A percentile compares a stretch with the other conserved stretches of the same genome.
phyloP scores from a whole-genome alignment of 1,284 basidiomycete species.

The Neotropicomus parvogracilis region DNA sequence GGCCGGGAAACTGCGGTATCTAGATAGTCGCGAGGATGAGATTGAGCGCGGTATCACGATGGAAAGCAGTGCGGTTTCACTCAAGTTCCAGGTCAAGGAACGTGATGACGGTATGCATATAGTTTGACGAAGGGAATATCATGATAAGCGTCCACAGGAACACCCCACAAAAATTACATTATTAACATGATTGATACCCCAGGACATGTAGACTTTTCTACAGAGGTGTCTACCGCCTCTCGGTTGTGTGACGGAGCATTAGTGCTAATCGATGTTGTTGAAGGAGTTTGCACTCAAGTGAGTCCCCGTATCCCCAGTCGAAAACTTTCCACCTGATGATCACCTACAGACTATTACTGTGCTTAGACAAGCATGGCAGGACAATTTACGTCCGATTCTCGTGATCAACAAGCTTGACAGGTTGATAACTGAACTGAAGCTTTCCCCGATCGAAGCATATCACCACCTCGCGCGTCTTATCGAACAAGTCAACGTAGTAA shows the following conservation, averaged over 20 bases:
- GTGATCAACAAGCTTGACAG: constrained; percentile 99
- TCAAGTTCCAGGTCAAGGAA: constrained; percentile 77
- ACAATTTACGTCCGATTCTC: constrained; percentile 85
- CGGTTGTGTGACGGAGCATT: constrained; percentile 94
- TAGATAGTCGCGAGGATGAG: constrained; percentile 96
- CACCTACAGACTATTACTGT: constrained; percentile 83
- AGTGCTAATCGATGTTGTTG: constrained; percentile 96
- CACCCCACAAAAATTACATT: constrained; percentile 61
- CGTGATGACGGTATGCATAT: constrained; percentile 42
- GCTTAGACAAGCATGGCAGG: constrained; percentile 91
- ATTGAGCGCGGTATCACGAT: constrained; percentile 98
- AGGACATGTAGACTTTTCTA: constrained; percentile 98
- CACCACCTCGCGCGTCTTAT: constrained; percentile 91
- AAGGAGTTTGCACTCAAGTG: constrained; percentile 97
- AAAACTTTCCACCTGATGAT: not conserved
- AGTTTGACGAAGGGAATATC: constrained; percentile 23
- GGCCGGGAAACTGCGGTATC: constrained; percentile 95
- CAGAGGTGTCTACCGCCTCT: constrained; percentile 93
- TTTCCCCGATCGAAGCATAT: constrained; percentile 90
- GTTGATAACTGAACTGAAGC: constrained; percentile 89
- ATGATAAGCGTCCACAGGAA: constrained; percentile 44
- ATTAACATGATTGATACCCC: constrained; percentile 98
- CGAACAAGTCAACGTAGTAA: constrained; percentile 97
- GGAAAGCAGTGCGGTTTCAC: constrained; percentile 93
- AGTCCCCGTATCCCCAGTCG: constrained; percentile 24